Percentiles rank a stretch among this genome's conserved stretches.
Evolutionary conservation across 176 grass and related monocot species (phyloP).

Genomic region (Oryza officinalis): DNA sequence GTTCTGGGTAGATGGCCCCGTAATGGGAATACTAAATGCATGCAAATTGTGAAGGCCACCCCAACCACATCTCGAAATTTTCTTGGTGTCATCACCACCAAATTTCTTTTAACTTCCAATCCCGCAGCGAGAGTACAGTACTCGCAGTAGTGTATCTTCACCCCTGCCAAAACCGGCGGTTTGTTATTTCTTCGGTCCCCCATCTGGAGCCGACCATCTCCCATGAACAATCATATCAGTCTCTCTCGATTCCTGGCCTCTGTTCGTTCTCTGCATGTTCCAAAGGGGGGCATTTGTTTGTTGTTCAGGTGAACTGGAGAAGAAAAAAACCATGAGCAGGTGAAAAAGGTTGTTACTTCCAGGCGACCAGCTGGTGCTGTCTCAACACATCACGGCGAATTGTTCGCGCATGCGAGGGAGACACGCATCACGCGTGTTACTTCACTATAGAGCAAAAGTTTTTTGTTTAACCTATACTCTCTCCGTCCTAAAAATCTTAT

Average conservation of each 20-base stretch:
- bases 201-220: neutral
- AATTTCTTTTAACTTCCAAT: neutral
- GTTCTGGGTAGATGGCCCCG: neutral
- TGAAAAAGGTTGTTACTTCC: neutral
- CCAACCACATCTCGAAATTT: neutral
- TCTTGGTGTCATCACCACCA: neutral
- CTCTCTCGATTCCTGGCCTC: neutral
- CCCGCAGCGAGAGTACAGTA: neutral
- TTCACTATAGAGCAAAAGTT: no score
- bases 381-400: neutral
- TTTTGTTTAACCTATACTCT: no score
- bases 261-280: neutral
- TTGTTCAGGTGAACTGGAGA: neutral
- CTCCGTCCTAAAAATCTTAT: no score
- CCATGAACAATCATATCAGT: neutral
- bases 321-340: neutral
- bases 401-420: neutral
- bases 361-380: no score
- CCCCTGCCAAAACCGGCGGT: neutral
- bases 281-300: neutral
- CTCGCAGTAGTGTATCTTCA: neutral
- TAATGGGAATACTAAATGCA: neutral
- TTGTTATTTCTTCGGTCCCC: slow-evolving; percentile 8
- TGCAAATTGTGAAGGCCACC: neutral
- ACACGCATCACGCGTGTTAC: neutral